Evolutionary conservation across 306 rosid genomes (phyloP), one percentile per base, ranked within the genome.

Genomic region (Morella rubra): DNA sequence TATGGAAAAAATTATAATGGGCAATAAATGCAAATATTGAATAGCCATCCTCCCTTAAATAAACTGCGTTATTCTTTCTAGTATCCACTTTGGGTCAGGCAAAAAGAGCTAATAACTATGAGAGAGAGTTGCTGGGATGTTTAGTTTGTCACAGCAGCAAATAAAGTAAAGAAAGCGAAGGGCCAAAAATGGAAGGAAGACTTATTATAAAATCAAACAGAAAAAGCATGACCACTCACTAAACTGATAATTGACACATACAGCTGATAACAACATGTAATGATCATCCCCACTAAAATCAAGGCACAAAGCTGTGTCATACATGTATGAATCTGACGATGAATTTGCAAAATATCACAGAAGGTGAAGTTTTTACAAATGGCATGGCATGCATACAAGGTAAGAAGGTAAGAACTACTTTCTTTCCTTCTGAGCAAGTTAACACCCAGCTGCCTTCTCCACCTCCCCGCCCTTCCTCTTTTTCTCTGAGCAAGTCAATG

Each of bases 1-100:
- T 73, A 79, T 55, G 45, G 53, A 61, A 69, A 32, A 77, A 32
- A 52, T 6, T 50, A 14, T 62, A 40, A 47, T 72, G 37, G 13
- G 72, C 66, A 46, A 59, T 42, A 37, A 45, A 73, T 41, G 32
- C 7, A 45, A 65, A 41, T 49, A 41, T 50, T 14, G 32, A 24
- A 51, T 44, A 44, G 62, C 24, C 44, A 16, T 71, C 27, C 74
- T 66, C 24, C 37, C 37, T 32, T 51, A 50, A 50, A 8, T 8
- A 65, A 66, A 22, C 20, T 42, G 40, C 8, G 1, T 18, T 44
- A 27, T 32, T 42, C 27, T 5, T 64, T 65, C 8, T 37, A 64
- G 11, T 18, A 8, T 64, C 70, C 10, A 41, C 27, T 16, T 42
- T 40, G 70, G 41, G 1, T 16, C 49, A n/a, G 4, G 47, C 2